These are phyloP conservation scores for Allium fistulosum DNA, from an alignment of 106 monocot species.

Conservation along the genomic window DNA sequence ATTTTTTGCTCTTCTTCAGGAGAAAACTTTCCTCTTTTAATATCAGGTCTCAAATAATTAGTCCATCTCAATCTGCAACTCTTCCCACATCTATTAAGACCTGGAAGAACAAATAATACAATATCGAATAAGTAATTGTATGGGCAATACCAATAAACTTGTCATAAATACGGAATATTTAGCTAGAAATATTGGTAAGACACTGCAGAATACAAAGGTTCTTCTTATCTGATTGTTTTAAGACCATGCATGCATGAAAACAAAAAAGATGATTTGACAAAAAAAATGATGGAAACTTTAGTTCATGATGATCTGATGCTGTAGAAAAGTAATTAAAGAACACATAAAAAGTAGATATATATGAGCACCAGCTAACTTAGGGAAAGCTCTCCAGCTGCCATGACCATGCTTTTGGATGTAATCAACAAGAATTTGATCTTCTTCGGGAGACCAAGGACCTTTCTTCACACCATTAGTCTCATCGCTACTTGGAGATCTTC, in stretches of 20 bases:
- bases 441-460: conserved; percentile 90
- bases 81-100: conserved; percentile 57
- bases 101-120: conserved; percentile 8
- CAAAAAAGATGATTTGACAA: background rate
- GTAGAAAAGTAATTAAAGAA: background rate
- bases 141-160: background rate
- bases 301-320: background rate
- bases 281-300: background rate
- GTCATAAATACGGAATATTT: no score
- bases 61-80: conserved; percentile 65
- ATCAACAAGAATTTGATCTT: conserved; percentile 63
- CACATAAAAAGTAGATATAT: background rate
- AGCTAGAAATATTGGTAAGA: no score
- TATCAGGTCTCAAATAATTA: conserved; percentile 55
- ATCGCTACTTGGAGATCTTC: conserved; percentile 68
- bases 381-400: conserved; percentile 70
- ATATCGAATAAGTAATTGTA: background rate
- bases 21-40: conserved; percentile 56
- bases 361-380: conserved; percentile 1
- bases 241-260: background rate
- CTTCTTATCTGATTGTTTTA: background rate
- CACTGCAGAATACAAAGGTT: background rate
- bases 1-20: conserved; percentile 50
- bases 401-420: conserved; percentile 78
- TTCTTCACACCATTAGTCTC: conserved; percentile 76